phyloP scores from a whole-genome alignment of 208 protist genomes.

The Leishmania tarentolae region DNA sequence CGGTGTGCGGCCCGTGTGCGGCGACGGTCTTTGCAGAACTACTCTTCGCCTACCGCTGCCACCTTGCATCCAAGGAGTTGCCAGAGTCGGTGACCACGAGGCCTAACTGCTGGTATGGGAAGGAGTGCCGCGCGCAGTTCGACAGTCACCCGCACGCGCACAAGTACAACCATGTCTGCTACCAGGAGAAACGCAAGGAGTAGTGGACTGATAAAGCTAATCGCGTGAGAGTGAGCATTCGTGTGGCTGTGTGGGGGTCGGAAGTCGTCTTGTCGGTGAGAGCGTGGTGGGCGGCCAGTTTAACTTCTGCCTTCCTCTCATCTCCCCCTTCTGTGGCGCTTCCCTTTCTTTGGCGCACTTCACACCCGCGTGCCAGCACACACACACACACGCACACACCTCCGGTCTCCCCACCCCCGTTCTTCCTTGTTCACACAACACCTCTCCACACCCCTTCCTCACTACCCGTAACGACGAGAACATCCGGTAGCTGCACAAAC shows the following conservation, averaged over 20 bases:
- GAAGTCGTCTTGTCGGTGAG: neutral
- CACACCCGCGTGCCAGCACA: too few relatives aligned
- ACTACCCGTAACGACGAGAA: too few relatives aligned
- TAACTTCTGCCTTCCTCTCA: neutral
- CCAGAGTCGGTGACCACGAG: constrained; percentile 59
- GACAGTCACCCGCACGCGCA: constrained; percentile 84
- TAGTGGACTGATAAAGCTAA: neutral
- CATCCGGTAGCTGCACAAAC: neutral
- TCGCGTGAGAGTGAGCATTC: too few relatives aligned
- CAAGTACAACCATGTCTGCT: constrained; percentile 89
- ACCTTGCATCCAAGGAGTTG: constrained; percentile 53
- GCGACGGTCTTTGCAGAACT: constrained; percentile 57
- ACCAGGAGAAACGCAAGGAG: constrained; percentile 89
- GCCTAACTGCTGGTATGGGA: constrained; percentile 90
- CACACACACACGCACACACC: too few relatives aligned
- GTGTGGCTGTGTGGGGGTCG: neutral
- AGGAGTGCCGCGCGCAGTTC: constrained; percentile 84
- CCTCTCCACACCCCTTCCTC: neutral
- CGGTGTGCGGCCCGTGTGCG: constrained; percentile 67
- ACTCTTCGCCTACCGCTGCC: constrained; percentile 79
- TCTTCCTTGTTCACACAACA: too few relatives aligned
- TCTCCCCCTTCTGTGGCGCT: neutral
- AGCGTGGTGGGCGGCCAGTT: neutral
- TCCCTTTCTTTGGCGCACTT: neutral
- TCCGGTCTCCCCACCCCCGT: neutral